Conservation (phyloP, 306 rosid genomes). For the Morella rubra region DNA sequence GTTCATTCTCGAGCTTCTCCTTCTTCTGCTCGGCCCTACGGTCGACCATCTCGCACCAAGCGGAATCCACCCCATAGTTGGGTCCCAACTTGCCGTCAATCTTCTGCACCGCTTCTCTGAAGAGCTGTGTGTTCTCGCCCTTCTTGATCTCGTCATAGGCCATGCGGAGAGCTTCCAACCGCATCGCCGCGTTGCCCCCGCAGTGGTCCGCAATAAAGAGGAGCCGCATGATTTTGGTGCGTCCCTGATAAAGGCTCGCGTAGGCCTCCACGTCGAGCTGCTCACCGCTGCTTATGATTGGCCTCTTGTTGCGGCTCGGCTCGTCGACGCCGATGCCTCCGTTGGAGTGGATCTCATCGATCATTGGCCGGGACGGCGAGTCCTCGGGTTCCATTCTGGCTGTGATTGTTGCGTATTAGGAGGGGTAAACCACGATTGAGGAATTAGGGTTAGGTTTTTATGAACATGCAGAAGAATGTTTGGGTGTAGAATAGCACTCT, state of each 20-base stretch:
- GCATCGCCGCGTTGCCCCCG: slow-evolving; percentile 53
- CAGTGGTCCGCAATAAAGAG: slow-evolving; percentile 74
- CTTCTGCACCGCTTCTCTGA: slow-evolving; percentile 77
- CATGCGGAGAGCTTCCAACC: slow-evolving; percentile 90
- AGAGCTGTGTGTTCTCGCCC: slow-evolving; percentile 84
- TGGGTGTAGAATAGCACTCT: background rate
- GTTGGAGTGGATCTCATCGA: slow-evolving; percentile 82
- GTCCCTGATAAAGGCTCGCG: slow-evolving; percentile 77
- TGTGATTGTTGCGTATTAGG: background rate
- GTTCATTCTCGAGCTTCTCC: slow-evolving; percentile 96
- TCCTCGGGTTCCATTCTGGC: slow-evolving; percentile 72
- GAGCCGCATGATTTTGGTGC: slow-evolving; percentile 81
- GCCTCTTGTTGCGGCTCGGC: slow-evolving; percentile 49
- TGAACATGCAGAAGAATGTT: background rate
- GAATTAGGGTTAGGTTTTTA: slow-evolving; percentile 25
- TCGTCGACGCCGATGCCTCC: slow-evolving; percentile 48
- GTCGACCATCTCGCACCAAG: slow-evolving; percentile 79
- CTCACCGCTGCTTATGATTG: slow-evolving; percentile 78
- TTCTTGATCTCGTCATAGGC: slow-evolving; percentile 98
- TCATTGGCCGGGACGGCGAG: slow-evolving; percentile 65
- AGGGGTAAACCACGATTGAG: background rate
- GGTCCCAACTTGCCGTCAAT: slow-evolving; percentile 72
- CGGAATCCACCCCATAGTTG: slow-evolving; percentile 50
- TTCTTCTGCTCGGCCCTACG: slow-evolving; percentile 85
- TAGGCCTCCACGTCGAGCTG: slow-evolving; percentile 94